A percentile compares a stretch with the other conserved stretches of the same genome.
Conservation (phyloP, 352 stramenopile species). For the Phytophthora pseudosyringae region DNA sequence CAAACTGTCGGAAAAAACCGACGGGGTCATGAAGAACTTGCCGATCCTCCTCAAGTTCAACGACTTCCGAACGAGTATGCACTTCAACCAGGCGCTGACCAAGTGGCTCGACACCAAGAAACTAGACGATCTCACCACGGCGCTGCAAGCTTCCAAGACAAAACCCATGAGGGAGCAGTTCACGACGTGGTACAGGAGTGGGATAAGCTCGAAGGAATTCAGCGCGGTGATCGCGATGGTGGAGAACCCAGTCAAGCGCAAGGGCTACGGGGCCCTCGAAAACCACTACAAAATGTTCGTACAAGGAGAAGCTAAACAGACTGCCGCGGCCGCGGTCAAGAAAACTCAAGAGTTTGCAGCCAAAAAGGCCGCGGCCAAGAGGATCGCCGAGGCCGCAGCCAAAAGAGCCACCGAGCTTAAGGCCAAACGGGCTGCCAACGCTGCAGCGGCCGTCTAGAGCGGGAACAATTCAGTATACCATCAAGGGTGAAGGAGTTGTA, state of each 20-base stretch:
- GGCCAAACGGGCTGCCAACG: background rate
- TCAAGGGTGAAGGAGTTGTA: background rate
- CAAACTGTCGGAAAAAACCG: background rate
- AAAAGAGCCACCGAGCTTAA: background rate
- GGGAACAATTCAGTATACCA: background rate
- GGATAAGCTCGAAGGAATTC: background rate
- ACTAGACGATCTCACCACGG: background rate
- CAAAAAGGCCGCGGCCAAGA: background rate
- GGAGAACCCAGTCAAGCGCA: background rate
- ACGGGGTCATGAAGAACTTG: conserved; percentile 8
- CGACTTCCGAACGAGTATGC: conserved; percentile 1
- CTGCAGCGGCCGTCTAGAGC: background rate
- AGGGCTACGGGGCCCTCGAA: background rate
- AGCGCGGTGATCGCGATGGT: background rate
- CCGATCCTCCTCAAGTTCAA: conserved; percentile 2
- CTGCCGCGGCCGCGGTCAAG: background rate
- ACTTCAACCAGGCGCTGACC: background rate
- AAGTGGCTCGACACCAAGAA: conserved; percentile 3
- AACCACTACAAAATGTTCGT: conserved; percentile 8
- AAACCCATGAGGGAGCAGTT: background rate
- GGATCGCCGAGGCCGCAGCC: background rate
- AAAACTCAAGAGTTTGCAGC: background rate
- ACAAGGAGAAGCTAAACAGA: background rate
- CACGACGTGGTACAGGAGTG: background rate
- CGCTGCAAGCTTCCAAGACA: background rate